These are phyloP conservation scores for Exophiala sideris DNA, from an alignment of 2,329 filamentous ascomycete species.

Conservation along the genomic window DNA sequence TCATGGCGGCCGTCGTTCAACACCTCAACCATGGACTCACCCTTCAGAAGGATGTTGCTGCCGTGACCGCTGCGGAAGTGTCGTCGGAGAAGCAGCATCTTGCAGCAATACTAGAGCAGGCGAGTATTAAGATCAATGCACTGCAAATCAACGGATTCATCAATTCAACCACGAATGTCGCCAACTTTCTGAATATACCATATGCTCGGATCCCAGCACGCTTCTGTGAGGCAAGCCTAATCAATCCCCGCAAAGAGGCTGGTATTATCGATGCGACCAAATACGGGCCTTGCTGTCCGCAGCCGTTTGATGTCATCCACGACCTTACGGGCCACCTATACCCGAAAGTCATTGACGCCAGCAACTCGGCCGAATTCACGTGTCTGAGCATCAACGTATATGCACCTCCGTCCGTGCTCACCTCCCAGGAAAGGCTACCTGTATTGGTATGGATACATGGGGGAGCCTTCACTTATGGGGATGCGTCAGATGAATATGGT, in stretches of 20 bases:
- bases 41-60: too few species aligned
- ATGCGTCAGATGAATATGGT: slow-evolving; percentile 27
- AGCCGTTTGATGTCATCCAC: slow-evolving; percentile 78
- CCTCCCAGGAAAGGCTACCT: not conserved
- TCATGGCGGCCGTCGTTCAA: too few species aligned
- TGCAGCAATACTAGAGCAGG: too few species aligned
- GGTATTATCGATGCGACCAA: slow-evolving; percentile 1
- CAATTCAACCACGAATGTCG: not conserved
- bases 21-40: too few species aligned
- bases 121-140: too few species aligned
- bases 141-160: too few species aligned
- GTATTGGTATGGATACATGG: slow-evolving; percentile 11
- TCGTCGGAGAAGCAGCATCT: too few species aligned
- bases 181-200: slow-evolving; percentile 4
- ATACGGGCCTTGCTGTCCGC: slow-evolving; percentile 8
- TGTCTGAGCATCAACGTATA: slow-evolving; percentile 27
- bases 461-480: slow-evolving; percentile 26
- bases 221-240: slow-evolving; percentile 1
- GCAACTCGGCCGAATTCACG: not conserved
- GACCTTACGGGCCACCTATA: slow-evolving; percentile 64
- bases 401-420: not conserved
- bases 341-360: not conserved
- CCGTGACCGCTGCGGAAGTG: too few species aligned
- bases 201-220: slow-evolving; percentile 8
- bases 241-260: not conserved